Base-by-base conservation (phyloP, 73 alveolate species). In the Durusdinium trenchii region DNA sequence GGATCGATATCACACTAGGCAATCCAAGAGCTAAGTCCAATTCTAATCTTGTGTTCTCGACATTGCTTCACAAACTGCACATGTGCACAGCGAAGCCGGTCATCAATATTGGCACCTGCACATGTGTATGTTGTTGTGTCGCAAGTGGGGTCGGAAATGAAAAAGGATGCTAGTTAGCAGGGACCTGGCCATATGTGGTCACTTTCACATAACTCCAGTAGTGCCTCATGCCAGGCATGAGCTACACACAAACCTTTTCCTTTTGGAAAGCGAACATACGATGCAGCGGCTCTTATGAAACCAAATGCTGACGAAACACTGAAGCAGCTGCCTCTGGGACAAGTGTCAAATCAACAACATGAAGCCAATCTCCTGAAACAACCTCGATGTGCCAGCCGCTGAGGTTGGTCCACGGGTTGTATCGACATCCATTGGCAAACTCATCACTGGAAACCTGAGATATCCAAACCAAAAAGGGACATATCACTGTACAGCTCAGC, bases 41-140 rank as follows among this genome's bases (percentile, higher is more conserved):
- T 14, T 76, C 86, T 35, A 23, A 76, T 76, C 2, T 20, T 10
- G 61, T 76, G 86, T 57, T 6, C 23, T 40, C 60, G 86, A 43
- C 60, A 43, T 36, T 76, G 40, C n/a, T 40, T 20, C 4, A 57
- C 28, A 76, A 76, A 76, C 45, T 76, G 86, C 9, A 42, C 86
- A 76, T 76, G 60, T 1, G 86, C 43, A 18, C 60, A 51, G 38
- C 86, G 86, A 20, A 76, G 30, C 3, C 86, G 86, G 16, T 43
- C 86, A 43, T 76, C 86, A 43, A 76, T 76, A 38, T 76, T 76
- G 36, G 40, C 86, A 76, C 86, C 86, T 76, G 57, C 61, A 14
- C 6, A 42, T n/a, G 38, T 26, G 6, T 28, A 10, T n/a, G 6
- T 28, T n/a, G n/a, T n/a, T n/a, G n/a, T n/a, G n/a, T n/a, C n/a